These are phyloP conservation scores for Arctium minus DNA, from an alignment of 129 eudicot species.

Conservation along the genomic window DNA sequence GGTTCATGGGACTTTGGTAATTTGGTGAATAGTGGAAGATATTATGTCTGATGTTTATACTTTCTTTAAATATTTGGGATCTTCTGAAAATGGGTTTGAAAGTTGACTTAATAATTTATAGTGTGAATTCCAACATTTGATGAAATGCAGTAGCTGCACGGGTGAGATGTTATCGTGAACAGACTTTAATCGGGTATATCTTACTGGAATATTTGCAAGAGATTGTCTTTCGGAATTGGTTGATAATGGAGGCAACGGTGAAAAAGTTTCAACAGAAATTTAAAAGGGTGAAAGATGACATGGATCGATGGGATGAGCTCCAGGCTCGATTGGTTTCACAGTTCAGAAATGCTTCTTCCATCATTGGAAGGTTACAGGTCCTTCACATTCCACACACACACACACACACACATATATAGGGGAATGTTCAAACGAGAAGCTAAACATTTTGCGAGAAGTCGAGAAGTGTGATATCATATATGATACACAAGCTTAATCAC, in stretches of 20 bases:
- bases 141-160: neutral
- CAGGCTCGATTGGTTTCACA: constrained; percentile 63
- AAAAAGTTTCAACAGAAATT: constrained; percentile 68
- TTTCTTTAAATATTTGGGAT: neutral
- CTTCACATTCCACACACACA: neutral
- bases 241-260: constrained; percentile 56
- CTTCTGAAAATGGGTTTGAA: neutral
- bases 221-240: neutral
- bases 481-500: no score
- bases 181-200: neutral
- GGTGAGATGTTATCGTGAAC: neutral
- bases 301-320: constrained; percentile 61
- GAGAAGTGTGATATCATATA: no score
- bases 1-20: neutral
- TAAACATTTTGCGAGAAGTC: no score
- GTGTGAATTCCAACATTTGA: neutral
- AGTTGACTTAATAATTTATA: neutral
- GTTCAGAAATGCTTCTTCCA: constrained; percentile 68
- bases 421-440: no score
- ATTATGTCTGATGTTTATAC: neutral
- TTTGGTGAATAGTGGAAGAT: neutral
- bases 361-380: constrained; percentile 76
- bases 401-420: no score
- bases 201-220: constrained; percentile 9
- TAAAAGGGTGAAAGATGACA: constrained; percentile 48